Evolutionary conservation across 345 rosid species (phyloP), one percentile per base, ranked within the genome.

Genomic region (Chamaenerion angustifolium): DNA sequence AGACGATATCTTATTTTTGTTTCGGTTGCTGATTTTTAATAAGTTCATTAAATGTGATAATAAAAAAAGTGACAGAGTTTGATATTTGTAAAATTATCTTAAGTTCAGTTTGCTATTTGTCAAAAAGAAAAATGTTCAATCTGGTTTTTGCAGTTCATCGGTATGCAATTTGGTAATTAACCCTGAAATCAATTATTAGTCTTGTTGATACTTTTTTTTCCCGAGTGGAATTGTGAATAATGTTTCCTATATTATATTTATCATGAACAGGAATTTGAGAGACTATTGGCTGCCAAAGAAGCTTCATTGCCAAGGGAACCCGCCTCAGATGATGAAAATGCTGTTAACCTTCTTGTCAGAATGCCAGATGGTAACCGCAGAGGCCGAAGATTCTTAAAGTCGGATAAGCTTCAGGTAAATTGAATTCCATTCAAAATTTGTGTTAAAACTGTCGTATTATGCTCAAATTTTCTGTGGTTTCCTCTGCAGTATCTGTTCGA

Each of bases 331-430:
- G 88, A 93, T 63, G 95, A 85, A 60, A 83, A 81, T 62, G 95
- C 94, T 12, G 69, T 93, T 11, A 88, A 82, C 43, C 94, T 93
- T 57, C 69, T 85, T 54, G 95, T 88, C 52, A 69, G 86, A 48
- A 93, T 85, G 97, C 99, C 99, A 46, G 95, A 88, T 72, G 97
- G 97, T 35, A 70, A 79, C 43, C 76, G 99, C 16, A 80, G 69
- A 57, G 97, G 99, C 27, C 94, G 97, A 12, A 71, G 99, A 31
- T 93, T 93, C 68, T 77, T 76, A 48, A 93, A 75, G 73, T 77
- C 92, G 13, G 83, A 88, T 55, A 77, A 68, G 62, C 75, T 93
- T 64, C 80, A 76, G 80, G 99, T 82, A 56, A 60, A 63, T 57
- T 52, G 37, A 31, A 31, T 31, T 8, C 37, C 7, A 31, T 31